These are phyloP conservation scores for Rhizomucor pusillus DNA, from an alignment of 371 early-diverging fungal species.

Conservation along the genomic window DNA sequence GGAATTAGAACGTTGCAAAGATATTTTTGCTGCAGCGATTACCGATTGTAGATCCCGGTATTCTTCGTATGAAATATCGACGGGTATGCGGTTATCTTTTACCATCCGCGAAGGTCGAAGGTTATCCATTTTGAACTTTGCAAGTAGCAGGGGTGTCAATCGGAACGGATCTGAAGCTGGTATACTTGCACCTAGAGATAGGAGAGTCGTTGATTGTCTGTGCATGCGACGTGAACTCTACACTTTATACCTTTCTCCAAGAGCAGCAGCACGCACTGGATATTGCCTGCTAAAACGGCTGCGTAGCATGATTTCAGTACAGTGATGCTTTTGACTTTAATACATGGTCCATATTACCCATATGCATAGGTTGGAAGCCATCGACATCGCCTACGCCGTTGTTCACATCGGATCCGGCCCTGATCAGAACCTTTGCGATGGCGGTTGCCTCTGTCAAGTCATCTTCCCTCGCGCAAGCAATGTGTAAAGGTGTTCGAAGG, in stretches of 20 bases:
- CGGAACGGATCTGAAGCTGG: conserved; percentile 50
- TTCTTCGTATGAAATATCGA: conserved; percentile 24
- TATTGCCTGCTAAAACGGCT: conserved; percentile 48
- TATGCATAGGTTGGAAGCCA: conserved; percentile 46
- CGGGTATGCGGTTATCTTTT: background rate
- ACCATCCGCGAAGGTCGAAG: conserved; percentile 26
- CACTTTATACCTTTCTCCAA: conserved; percentile 39
- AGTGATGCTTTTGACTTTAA: background rate
- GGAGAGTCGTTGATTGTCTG: conserved; percentile 2
- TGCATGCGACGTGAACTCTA: background rate
- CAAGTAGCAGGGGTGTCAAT: conserved; percentile 42
- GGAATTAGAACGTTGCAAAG: background rate
- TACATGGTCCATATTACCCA: conserved; percentile 26
- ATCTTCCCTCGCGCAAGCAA: conserved; percentile 43
- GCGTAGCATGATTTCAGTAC: too few species aligned
- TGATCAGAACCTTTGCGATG: conserved; percentile 35
- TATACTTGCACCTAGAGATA: conserved; percentile 33
- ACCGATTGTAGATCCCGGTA: conserved; percentile 38
- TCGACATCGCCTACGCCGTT: conserved; percentile 50
- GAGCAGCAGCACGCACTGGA: conserved; percentile 43
- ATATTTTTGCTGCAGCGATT: conserved; percentile 5
- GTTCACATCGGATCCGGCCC: conserved; percentile 42
- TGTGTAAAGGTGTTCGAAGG: conserved; percentile 46
- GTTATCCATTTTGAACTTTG: conserved; percentile 45
- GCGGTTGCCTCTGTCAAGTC: conserved; percentile 29